These are phyloP conservation scores for Lachnellula occidentalis DNA, from an alignment of 2,329 filamentous ascomycete genomes.

Conservation along the genomic window DNA sequence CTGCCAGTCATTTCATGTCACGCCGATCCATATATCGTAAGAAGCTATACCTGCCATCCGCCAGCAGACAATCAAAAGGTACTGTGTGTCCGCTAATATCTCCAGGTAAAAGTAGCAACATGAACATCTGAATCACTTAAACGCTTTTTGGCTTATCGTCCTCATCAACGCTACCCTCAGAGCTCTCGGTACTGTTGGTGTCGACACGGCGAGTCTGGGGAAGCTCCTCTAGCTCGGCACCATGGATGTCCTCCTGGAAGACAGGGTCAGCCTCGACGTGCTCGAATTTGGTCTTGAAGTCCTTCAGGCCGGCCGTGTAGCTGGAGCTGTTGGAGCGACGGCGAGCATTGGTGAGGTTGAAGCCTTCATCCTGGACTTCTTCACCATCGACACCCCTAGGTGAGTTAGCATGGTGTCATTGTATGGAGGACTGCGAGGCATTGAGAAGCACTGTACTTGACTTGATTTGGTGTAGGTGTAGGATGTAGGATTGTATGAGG, in stretches of 20 bases:
- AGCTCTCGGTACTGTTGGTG: constrained; percentile 34
- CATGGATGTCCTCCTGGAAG: constrained; percentile 82
- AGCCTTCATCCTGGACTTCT: constrained; percentile 77
- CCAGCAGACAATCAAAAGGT: constrained; percentile 19
- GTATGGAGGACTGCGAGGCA: neutral
- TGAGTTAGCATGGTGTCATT: constrained; percentile 14
- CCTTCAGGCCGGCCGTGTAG: constrained; percentile 60
- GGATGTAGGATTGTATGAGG: neutral
- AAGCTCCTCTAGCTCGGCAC: constrained; percentile 38
- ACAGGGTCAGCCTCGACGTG: constrained; percentile 82
- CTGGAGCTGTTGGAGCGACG: constrained; percentile 90
- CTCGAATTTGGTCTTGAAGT: constrained; percentile 98
- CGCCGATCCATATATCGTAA: constrained; percentile 17
- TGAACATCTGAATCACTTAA: constrained; percentile 14
- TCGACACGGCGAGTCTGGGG: constrained; percentile 26
- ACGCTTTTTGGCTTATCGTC: constrained; percentile 39
- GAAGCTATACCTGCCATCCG: constrained; percentile 20
- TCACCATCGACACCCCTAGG: constrained; percentile 76
- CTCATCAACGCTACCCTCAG: constrained; percentile 29
- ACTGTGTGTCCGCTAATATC: constrained; percentile 18
- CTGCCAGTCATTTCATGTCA: constrained; percentile 13
- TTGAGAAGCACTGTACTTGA: constrained; percentile 18
- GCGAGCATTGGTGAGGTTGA: constrained; percentile 78
- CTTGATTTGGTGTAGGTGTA: neutral
- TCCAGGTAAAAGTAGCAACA: constrained; percentile 14